Conservation (phyloP, 345 rosid genomes). For the Salix udensis region DNA sequence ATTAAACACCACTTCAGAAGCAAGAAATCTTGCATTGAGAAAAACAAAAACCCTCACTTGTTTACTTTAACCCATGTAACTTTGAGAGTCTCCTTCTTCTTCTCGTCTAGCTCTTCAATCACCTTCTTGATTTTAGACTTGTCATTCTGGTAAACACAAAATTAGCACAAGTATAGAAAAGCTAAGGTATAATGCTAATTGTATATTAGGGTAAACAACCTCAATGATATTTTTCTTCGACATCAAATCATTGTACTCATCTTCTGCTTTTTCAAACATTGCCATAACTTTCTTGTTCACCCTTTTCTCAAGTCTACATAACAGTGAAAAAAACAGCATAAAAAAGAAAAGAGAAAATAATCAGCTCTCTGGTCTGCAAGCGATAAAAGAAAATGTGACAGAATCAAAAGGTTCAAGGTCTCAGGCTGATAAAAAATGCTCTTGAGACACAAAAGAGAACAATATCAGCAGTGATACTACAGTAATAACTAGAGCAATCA, state of each 20-base stretch:
- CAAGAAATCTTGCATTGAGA: neutral
- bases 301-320: slow-evolving; percentile 78
- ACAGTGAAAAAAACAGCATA: slow-evolving; percentile 7
- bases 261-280: slow-evolving; percentile 99
- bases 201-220: slow-evolving; percentile 44
- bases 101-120: slow-evolving; percentile 95
- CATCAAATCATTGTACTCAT: slow-evolving; percentile 79
- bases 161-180: slow-evolving; percentile 10
- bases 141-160: slow-evolving; percentile 52
- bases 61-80: slow-evolving; percentile 97
- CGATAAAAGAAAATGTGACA: neutral
- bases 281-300: slow-evolving; percentile 98
- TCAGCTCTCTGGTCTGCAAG: slow-evolving; percentile 9
- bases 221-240: slow-evolving; percentile 85
- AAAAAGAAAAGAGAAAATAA: slow-evolving; percentile 2
- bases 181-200: slow-evolving; percentile 6
- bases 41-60: slow-evolving; percentile 35
- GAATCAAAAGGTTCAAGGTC: neutral
- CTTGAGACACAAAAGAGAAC: neutral
- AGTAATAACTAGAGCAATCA: neutral
- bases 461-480: neutral
- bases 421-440: neutral
- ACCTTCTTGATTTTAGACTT: slow-evolving; percentile 87
- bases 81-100: slow-evolving; percentile 86
- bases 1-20: neutral